Percentiles rank a stretch among this genome's conserved stretches.
Evolutionary conservation across 2,329 filamentous ascomycete species (phyloP).

Genomic region (Exophiala alcalophila): DNA sequence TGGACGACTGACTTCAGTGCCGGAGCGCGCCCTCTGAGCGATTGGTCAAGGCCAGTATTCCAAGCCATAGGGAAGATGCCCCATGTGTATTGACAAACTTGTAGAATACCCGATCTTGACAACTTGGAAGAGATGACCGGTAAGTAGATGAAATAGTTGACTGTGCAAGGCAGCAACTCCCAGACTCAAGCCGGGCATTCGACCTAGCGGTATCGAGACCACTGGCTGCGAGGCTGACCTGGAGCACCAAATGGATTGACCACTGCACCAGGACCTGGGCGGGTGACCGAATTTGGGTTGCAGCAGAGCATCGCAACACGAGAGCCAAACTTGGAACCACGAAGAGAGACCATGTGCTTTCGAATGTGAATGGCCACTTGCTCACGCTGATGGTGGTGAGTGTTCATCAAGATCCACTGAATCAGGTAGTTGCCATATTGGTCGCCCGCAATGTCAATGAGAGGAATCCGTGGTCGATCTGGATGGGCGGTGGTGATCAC

Average conservation of each 20-base stretch:
- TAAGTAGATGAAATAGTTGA: conserved; percentile 28
- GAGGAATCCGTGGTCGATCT: conserved; percentile 88
- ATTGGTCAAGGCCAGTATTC: conserved; percentile 28
- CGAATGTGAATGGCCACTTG: conserved; percentile 90
- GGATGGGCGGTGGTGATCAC: conserved; percentile 87
- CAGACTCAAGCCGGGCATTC: background rate
- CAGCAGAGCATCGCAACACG: conserved; percentile 98
- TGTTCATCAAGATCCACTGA: conserved; percentile 92
- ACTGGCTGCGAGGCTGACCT: conserved; percentile 49
- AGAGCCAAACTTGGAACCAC: conserved; percentile 96
- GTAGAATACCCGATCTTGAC: conserved; percentile 31
- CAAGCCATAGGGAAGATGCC: conserved; percentile 28
- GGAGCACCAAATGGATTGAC: conserved; percentile 59
- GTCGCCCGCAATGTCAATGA: conserved; percentile 96
- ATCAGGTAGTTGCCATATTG: conserved; percentile 99
- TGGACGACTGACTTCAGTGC: conserved; percentile 15
- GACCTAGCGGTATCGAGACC: conserved; percentile 55
- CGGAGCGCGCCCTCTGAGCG: conserved; percentile 14
- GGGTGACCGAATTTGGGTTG: conserved; percentile 84
- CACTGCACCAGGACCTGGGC: conserved; percentile 75
- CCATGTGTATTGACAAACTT: conserved; percentile 25
- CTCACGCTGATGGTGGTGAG: conserved; percentile 82
- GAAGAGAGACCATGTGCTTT: conserved; percentile 99
- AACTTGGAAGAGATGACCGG: conserved; percentile 28
- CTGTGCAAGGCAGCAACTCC: conserved; percentile 6